Conservation (phyloP, 2,329 filamentous ascomycete species). For the Aspergillus fijiensis region DNA sequence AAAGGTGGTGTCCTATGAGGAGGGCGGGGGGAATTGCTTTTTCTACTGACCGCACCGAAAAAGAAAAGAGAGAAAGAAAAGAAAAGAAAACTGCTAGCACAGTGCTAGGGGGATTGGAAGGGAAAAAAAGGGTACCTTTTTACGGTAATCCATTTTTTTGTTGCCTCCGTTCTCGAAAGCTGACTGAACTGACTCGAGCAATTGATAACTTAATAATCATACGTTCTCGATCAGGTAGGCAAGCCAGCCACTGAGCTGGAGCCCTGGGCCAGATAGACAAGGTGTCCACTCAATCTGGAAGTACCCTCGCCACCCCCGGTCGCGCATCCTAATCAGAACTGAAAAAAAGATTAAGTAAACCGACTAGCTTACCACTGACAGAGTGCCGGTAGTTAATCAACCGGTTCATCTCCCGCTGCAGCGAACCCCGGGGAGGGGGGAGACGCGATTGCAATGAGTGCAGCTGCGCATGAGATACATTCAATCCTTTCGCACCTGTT, state of each 20-base stretch:
- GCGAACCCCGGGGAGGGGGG: no score
- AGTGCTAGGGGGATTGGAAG: background rate
- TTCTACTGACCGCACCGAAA: background rate
- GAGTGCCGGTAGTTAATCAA: background rate
- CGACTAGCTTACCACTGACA: background rate
- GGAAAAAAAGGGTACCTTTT: no score
- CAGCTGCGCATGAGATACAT: background rate
- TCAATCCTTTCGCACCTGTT: background rate
- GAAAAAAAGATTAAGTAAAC: no score
- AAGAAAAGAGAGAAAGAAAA: background rate
- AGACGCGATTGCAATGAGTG: no score
- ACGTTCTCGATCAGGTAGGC: background rate
- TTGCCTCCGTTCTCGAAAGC: background rate
- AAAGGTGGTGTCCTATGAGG: no score
- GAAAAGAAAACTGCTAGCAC: background rate
- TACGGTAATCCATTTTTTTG: no score
- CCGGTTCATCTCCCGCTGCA: background rate
- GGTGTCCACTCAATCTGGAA: background rate
- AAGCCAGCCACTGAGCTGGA: no score
- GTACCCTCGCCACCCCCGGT: background rate
- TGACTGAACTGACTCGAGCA: background rate
- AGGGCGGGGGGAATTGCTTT: background rate
- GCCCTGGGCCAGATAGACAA: background rate
- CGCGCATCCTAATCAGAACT: background rate
- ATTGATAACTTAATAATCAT: background rate